Conservation (phyloP, 176 grass and related monocot species). For the Oryza coarctata region DNA sequence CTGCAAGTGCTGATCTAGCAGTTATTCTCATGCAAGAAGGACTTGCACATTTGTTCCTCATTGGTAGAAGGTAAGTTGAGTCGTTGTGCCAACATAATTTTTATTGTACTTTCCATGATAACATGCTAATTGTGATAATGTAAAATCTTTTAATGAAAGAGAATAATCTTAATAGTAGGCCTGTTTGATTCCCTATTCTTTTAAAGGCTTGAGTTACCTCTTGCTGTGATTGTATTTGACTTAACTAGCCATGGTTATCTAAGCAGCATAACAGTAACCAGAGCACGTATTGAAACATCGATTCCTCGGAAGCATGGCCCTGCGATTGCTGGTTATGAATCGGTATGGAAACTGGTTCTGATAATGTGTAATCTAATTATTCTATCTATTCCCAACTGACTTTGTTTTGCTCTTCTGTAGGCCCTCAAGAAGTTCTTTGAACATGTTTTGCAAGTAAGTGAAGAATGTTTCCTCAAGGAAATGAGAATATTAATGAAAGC, state of each 20-base stretch:
- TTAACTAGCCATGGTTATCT: conserved; percentile 38
- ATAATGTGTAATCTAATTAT: background rate
- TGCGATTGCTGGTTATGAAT: conserved; percentile 94
- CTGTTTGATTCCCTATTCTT: conserved; percentile 4
- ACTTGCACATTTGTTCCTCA: conserved; percentile 82
- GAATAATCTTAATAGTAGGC: background rate
- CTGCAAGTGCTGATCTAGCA: conserved; percentile 95
- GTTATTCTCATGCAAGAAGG: conserved; percentile 99
- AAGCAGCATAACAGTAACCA: conserved; percentile 84
- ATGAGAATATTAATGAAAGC: background rate
- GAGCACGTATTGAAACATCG: conserved; percentile 80
- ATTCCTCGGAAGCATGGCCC: conserved; percentile 93
- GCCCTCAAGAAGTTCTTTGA: conserved; percentile 98
- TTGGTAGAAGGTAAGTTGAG: conserved; percentile 72
- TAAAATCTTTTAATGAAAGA: background rate
- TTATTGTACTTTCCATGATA: conserved; percentile 14
- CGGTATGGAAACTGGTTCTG: conserved; percentile 45
- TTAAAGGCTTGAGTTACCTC: conserved; percentile 15
- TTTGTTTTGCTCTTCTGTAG: conserved; percentile 51
- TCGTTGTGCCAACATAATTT: conserved; percentile 10
- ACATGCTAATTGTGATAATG: background rate
- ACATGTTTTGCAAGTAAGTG: conserved; percentile 81
- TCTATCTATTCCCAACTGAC: conserved; percentile 28
- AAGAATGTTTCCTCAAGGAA: conserved; percentile 12
- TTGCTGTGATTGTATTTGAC: background rate